Conservation (phyloP, 2,329 filamentous ascomycete species). For the Xylariales sp. region DNA sequence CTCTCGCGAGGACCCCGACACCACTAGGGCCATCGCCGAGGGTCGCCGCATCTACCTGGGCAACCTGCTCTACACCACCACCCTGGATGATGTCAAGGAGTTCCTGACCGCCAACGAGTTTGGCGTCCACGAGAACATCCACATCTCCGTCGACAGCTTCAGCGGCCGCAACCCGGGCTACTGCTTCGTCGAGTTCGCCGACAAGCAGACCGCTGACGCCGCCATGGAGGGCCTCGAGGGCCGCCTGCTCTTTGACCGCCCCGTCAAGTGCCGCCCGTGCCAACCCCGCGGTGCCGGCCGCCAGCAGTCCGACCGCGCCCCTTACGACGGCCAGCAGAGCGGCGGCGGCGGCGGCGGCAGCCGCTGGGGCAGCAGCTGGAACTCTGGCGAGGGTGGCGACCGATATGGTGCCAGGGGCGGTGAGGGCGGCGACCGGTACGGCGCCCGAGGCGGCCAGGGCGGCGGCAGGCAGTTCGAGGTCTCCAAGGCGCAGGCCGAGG, state of each 20-base stretch:
- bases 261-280: conserved; percentile 61
- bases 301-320: conserved; percentile 9
- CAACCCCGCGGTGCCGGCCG: conserved; percentile 42
- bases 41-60: conserved; percentile 56
- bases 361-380: conserved; percentile 40
- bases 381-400: conserved; percentile 3
- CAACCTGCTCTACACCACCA: conserved; percentile 56
- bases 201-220: conserved; percentile 49
- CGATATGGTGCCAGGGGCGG: conserved; percentile 5
- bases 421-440: conserved; percentile 19
- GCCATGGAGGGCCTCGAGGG: conserved; percentile 55
- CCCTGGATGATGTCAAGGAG: conserved; percentile 29
- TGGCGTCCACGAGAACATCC: conserved; percentile 46
- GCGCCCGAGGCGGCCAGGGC: too few relatives aligned
- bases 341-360: conserved; percentile 23
- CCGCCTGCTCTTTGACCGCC: conserved; percentile 49
- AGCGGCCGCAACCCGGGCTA: conserved; percentile 68
- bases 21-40: conserved; percentile 18
- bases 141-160: conserved; percentile 66
- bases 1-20: neutral
- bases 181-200: conserved; percentile 67
- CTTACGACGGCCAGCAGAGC: conserved; percentile 8
- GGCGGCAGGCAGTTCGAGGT: conserved; percentile 29
- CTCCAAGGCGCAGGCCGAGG: conserved; percentile 21
- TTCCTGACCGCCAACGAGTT: conserved; percentile 29